Conservation (phyloP, 257 asterid genomes). For the Osmanthus fragrans region DNA sequence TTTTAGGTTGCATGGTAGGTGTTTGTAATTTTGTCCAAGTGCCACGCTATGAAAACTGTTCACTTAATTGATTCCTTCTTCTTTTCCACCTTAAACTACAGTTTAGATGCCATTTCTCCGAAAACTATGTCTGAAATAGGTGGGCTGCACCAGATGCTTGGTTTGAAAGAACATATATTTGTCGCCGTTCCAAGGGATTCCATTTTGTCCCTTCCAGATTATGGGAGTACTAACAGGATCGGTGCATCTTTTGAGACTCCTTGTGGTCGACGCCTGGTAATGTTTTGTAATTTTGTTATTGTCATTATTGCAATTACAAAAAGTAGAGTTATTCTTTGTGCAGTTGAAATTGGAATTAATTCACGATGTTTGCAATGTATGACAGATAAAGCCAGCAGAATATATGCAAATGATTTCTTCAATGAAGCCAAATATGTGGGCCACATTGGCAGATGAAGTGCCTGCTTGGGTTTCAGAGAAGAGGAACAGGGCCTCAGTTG, state of each 20-base stretch:
- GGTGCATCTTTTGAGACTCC: slow-evolving; percentile 97
- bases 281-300: neutral
- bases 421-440: slow-evolving; percentile 86
- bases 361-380: neutral
- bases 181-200: slow-evolving; percentile 82
- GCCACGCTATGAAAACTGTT: neutral
- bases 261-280: slow-evolving; percentile 77
- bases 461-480: slow-evolving; percentile 92
- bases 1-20: slow-evolving; percentile 13
- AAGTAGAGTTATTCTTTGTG: neutral
- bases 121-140: slow-evolving; percentile 66
- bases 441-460: slow-evolving; percentile 86
- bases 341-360: neutral
- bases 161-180: slow-evolving; percentile 59
- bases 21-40: slow-evolving; percentile 28
- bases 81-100: slow-evolving; percentile 25
- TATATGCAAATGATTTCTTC: slow-evolving; percentile 71
- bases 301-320: neutral
- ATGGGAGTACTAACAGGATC: slow-evolving; percentile 54
- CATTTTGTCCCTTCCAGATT: slow-evolving; percentile 65
- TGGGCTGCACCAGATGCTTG: slow-evolving; percentile 74
- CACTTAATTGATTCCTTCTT: neutral
- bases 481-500: slow-evolving; percentile 75
- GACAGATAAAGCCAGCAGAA: slow-evolving; percentile 67
- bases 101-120: slow-evolving; percentile 69